phyloP scores from a whole-genome alignment of 1,139 yeast genomes.

The Sugiyamaella sp. region DNA sequence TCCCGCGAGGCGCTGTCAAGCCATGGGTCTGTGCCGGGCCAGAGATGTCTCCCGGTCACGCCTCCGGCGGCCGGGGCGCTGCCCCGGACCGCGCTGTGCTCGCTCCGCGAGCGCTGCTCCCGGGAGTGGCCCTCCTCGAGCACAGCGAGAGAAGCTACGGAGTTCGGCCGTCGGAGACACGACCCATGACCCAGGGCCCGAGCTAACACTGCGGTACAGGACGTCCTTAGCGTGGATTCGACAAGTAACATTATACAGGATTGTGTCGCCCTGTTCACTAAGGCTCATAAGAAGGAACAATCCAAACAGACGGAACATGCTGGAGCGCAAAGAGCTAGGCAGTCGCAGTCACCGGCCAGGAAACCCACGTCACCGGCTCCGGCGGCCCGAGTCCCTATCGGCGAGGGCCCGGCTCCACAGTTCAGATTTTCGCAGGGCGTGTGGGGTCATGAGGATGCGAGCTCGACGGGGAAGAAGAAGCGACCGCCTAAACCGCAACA shows the following conservation, averaged over 20 bases:
- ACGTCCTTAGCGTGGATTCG: conserved; percentile 3
- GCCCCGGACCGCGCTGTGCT: too few relatives aligned
- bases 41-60: too few relatives aligned
- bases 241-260: neutral
- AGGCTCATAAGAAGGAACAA: neutral
- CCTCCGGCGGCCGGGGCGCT: neutral
- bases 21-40: neutral
- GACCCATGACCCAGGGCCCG: neutral
- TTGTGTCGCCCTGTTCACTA: neutral
- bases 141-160: neutral
- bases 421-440: conserved; percentile 28
- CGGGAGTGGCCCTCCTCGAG: too few relatives aligned
- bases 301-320: neutral
- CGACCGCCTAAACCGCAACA: conserved; percentile 16
- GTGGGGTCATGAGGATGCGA: conserved; percentile 24
- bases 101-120: too few relatives aligned
- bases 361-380: neutral
- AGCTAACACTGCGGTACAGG: conserved; percentile 2
- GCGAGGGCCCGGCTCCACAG: conserved; percentile 10
- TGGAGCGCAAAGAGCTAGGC: neutral
- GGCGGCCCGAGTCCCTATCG: neutral
- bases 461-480: conserved; percentile 21
- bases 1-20: conserved; percentile 2
- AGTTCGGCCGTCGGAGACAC: neutral
- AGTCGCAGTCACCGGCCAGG: neutral